Conservation (phyloP, 192 early-diverging fungal genomes). For the Backusella circina region DNA sequence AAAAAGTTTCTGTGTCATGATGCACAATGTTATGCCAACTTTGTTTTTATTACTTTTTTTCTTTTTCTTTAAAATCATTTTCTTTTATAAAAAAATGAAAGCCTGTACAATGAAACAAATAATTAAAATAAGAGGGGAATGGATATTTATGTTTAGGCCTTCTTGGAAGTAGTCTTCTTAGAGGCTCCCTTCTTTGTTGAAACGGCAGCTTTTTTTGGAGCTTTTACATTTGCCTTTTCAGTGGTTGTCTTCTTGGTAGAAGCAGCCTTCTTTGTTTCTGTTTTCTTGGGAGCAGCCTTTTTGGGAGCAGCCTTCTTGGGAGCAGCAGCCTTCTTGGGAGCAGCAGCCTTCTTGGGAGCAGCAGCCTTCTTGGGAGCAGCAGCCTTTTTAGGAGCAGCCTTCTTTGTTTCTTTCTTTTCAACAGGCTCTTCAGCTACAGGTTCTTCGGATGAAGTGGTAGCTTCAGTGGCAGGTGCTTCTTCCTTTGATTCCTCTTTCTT, state of each 20-base stretch:
- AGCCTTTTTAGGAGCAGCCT: constrained; percentile 43
- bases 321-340: constrained; percentile 40
- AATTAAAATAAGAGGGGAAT: background rate
- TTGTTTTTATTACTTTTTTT: background rate
- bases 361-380: constrained; percentile 30
- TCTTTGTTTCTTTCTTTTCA: constrained; percentile 37
- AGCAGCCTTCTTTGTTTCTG: constrained; percentile 30
- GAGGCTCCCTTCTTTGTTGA: constrained; percentile 26
- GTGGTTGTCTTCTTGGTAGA: constrained; percentile 36
- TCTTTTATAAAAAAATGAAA: background rate
- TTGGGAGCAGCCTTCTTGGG: constrained; percentile 18
- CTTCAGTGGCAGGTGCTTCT: constrained; percentile 43
- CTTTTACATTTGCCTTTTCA: constrained; percentile 27
- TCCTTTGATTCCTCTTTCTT: constrained; percentile 36
- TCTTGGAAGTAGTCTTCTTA: constrained; percentile 12
- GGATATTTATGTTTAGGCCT: background rate
- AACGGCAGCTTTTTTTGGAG: constrained; percentile 42
- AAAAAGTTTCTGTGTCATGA: background rate
- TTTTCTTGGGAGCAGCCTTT: constrained; percentile 50
- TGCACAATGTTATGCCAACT: background rate
- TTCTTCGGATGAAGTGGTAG: constrained; percentile 21
- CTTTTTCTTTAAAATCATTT: background rate
- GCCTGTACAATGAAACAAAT: background rate
- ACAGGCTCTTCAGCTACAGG: constrained; percentile 40
- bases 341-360: constrained; percentile 44